Evolutionary conservation across 2,329 filamentous ascomycete genomes (phyloP).

Genomic region (Hymenoscyphus occultus): DNA sequence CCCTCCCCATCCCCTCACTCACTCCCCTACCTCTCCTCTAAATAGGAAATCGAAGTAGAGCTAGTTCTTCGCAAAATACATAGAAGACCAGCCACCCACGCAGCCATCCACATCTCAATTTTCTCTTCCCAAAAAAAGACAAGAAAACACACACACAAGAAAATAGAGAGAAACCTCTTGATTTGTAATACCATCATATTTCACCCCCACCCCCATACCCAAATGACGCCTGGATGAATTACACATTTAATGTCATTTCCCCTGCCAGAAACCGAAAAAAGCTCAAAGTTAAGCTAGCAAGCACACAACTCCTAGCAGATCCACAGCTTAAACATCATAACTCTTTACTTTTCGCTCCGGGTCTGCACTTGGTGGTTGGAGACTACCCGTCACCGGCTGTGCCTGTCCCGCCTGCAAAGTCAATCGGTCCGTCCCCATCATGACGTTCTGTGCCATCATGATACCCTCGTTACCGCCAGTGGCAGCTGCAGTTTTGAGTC

Average conservation of each 20-base stretch:
- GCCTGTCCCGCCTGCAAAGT: conserved; percentile 48
- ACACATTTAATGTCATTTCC: background rate
- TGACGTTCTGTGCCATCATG: conserved; percentile 36
- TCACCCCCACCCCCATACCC: background rate
- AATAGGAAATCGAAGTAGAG: no score
- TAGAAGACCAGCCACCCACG: no score
- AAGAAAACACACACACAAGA: no score
- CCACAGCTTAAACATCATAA: conserved; percentile 34
- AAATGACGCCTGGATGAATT: background rate
- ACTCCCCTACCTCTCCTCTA: no score
- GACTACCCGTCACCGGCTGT: conserved; percentile 38
- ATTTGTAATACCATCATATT: background rate
- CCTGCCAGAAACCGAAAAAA: background rate
- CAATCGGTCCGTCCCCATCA: conserved; percentile 43
- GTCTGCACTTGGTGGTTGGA: conserved; percentile 54
- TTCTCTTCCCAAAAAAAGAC: no score
- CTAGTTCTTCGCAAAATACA: no score
- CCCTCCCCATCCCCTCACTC: no score
- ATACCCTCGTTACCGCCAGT: conserved; percentile 40
- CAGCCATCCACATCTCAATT: no score
- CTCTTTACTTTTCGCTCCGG: conserved; percentile 49
- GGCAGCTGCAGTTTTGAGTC: conserved; percentile 51
- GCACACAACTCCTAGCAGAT: background rate
- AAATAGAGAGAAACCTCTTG: background rate
- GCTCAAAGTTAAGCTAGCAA: background rate